Percentiles rank a stretch among this genome's conserved stretches.
These are phyloP conservation scores for Kwoniella newhampshirensis DNA, from an alignment of 768 basidiomycete genomes.

Conservation along the genomic window DNA sequence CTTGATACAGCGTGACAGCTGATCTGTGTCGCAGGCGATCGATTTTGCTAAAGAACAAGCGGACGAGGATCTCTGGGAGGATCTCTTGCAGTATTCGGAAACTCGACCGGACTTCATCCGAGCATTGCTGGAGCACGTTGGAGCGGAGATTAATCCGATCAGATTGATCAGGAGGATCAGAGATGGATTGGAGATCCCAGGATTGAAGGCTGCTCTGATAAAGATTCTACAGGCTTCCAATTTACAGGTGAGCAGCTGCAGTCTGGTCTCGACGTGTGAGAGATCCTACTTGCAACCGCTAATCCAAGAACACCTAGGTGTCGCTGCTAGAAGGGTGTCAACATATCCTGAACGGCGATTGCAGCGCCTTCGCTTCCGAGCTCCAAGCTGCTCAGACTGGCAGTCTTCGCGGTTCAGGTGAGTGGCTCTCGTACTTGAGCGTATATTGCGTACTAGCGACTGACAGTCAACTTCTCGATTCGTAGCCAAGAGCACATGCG, in stretches of 20 bases:
- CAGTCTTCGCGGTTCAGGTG: slow-evolving; percentile 76
- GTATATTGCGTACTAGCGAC: not conserved
- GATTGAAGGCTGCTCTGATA: slow-evolving; percentile 87
- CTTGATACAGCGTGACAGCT: not conserved
- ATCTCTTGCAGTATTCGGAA: slow-evolving; percentile 89
- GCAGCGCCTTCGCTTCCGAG: slow-evolving; percentile 65
- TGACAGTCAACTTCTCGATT: not conserved
- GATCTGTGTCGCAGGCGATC: slow-evolving; percentile 64
- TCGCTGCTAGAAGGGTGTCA: slow-evolving; percentile 91
- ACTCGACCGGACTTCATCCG: slow-evolving; percentile 96
- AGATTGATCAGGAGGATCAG: slow-evolving; percentile 90
- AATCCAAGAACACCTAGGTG: no score
- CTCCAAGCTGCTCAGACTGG: slow-evolving; percentile 74
- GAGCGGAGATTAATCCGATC: slow-evolving; percentile 92
- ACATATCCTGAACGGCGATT: slow-evolving; percentile 79
- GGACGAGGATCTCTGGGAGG: slow-evolving; percentile 97
- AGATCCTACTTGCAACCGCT: no score
- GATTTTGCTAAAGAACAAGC: slow-evolving; percentile 97
- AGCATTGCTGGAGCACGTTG: slow-evolving; percentile 90
- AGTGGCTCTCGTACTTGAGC: slow-evolving; percentile 44
- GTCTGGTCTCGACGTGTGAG: no score
- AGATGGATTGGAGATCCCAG: slow-evolving; percentile 94
- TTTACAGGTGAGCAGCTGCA: slow-evolving; percentile 63
- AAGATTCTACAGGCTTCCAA: slow-evolving; percentile 98
- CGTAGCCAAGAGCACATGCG: slow-evolving; percentile 66